Evolutionary conservation across 805 yeast genomes (phyloP).

Genomic region (Ogataea allantospora): DNA sequence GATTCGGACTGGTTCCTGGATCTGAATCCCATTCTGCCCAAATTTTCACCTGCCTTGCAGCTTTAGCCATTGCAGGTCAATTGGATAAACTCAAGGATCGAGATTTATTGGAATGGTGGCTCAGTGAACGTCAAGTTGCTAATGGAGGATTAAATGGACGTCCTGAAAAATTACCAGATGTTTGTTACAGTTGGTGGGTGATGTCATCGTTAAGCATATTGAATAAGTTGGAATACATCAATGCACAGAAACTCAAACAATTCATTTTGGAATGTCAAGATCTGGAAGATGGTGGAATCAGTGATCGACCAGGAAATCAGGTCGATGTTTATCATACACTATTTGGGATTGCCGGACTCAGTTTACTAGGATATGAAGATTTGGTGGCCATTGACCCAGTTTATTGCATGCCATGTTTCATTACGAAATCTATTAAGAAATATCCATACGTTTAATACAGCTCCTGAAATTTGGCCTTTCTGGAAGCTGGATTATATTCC

Average conservation of each 20-base stretch:
- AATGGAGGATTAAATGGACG: constrained; percentile 95
- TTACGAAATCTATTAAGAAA: constrained; percentile 36
- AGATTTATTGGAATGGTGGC: constrained; percentile 73
- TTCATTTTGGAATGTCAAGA: constrained; percentile 84
- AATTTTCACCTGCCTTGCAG: constrained; percentile 80
- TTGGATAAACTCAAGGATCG: constrained; percentile 46
- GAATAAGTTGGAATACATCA: constrained; percentile 73
- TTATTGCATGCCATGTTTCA: constrained; percentile 73
- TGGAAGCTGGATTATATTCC: constrained; percentile 68
- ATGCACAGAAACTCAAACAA: constrained; percentile 52
- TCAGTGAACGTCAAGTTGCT: constrained; percentile 82
- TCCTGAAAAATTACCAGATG: constrained; percentile 94
- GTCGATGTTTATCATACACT: constrained; percentile 92
- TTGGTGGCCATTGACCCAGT: constrained; percentile 75
- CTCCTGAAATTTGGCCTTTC: constrained; percentile 49
- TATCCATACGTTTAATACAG: constrained; percentile 35
- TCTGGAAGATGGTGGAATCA: constrained; percentile 75
- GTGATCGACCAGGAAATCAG: constrained; percentile 88
- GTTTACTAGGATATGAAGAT: constrained; percentile 63
- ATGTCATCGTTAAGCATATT: constrained; percentile 70
- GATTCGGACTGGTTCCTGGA: constrained; percentile 90
- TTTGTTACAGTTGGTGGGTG: constrained; percentile 99
- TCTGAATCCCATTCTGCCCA: constrained; percentile 96
- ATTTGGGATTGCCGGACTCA: constrained; percentile 86
- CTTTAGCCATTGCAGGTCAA: constrained; percentile 65